These are phyloP conservation scores for Rhodotorula sp. DNA, from an alignment of 1,284 basidiomycete species.

Conservation along the genomic window DNA sequence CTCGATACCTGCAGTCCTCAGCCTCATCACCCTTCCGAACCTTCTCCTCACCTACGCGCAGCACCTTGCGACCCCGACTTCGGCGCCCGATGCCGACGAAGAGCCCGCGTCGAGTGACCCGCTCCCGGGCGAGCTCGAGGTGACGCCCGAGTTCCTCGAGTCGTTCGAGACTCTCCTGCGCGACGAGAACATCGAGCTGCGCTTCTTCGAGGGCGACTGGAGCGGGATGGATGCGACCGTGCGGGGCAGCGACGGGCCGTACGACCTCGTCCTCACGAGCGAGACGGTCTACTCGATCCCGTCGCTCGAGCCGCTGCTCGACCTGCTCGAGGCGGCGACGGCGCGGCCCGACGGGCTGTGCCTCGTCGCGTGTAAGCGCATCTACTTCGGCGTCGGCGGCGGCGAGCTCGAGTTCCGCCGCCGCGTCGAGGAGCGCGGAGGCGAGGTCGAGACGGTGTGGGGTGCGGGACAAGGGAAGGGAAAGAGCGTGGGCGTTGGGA, in stretches of 20 bases:
- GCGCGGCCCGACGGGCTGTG: conserved; percentile 50
- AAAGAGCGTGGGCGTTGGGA: conserved; percentile 56
- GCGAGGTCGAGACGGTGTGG: conserved; percentile 51
- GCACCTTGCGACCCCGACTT: conserved; percentile 16
- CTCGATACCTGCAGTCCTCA: conserved; percentile 31
- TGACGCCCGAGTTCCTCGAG: conserved; percentile 64
- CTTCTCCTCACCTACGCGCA: conserved; percentile 71
- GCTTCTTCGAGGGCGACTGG: conserved; percentile 86
- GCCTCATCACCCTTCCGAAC: conserved; percentile 73
- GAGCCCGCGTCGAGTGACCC: conserved; percentile 37
- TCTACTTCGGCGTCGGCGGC: conserved; percentile 97
- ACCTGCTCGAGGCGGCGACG: conserved; percentile 50
- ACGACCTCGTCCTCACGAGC: conserved; percentile 78
- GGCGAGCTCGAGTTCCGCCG: conserved; percentile 73
- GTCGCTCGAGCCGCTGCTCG: conserved; percentile 67
- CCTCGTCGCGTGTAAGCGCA: conserved; percentile 80
- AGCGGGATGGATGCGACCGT: conserved; percentile 36
- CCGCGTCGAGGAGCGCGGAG: conserved; percentile 55
- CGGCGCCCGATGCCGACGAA: conserved; percentile 47
- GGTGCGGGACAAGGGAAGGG: conserved; percentile 60
- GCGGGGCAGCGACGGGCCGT: conserved; percentile 47
- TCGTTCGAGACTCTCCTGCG: conserved; percentile 66
- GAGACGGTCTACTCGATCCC: conserved; percentile 87
- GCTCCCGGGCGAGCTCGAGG: conserved; percentile 59
- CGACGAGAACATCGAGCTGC: conserved; percentile 61